Conservation (phyloP, 2,329 filamentous ascomycete species). For the Ustilaginoidea virens region DNA sequence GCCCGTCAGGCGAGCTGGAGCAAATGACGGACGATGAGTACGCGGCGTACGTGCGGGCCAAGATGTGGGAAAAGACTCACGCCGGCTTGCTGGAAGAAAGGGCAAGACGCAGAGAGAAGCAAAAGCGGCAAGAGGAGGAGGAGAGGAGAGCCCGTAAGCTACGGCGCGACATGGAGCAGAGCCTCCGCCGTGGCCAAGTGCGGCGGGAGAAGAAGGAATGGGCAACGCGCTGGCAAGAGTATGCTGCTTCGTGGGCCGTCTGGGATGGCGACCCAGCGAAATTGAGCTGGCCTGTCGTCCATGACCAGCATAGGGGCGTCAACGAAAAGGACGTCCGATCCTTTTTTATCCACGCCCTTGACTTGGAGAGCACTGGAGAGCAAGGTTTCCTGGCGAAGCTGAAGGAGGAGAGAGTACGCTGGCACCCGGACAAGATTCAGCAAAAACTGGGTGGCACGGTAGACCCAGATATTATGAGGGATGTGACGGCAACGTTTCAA, state of each 20-base stretch:
- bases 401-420: constrained; percentile 76
- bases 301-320: constrained; percentile 38
- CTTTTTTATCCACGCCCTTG: constrained; percentile 47
- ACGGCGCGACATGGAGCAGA: constrained; percentile 51
- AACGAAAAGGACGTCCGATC: constrained; percentile 43
- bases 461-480: constrained; percentile 55
- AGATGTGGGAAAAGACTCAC: constrained; percentile 94
- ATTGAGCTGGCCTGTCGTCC: constrained; percentile 59
- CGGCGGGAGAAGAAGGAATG: constrained; percentile 39
- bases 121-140: constrained; percentile 33
- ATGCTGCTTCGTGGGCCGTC: constrained; percentile 44
- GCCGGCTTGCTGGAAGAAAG: constrained; percentile 69
- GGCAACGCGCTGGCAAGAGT: constrained; percentile 47
- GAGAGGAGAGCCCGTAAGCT: constrained; percentile 35
- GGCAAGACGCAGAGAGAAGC: constrained; percentile 40
- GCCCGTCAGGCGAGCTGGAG: constrained; percentile 46
- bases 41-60: constrained; percentile 63
- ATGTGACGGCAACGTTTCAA: constrained; percentile 84
- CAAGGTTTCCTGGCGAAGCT: constrained; percentile 35
- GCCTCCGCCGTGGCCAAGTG: constrained; percentile 50
- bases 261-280: constrained; percentile 29
- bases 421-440: constrained; percentile 98
- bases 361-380: constrained; percentile 26
- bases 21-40: constrained; percentile 91
- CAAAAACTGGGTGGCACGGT: constrained; percentile 66